A percentile compares a stretch with the other conserved stretches of the same genome.
These are phyloP conservation scores for Candida odintsovae DNA, from an alignment of 805 yeast genomes.

Conservation along the genomic window DNA sequence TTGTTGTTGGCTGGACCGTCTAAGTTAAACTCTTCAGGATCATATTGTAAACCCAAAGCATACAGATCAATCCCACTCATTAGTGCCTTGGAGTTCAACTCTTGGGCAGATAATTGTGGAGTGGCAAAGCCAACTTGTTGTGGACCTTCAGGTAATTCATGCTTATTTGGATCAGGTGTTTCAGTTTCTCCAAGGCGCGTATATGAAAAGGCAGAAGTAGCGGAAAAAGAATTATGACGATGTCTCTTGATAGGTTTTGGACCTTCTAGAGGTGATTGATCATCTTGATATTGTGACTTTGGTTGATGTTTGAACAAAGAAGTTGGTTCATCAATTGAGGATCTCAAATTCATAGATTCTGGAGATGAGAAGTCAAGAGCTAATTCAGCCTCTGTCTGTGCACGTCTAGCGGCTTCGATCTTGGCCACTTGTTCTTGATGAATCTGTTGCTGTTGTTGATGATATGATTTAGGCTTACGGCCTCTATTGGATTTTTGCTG, in stretches of 20 bases:
- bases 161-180: neutral
- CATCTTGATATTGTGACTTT: neutral
- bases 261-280: neutral
- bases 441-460: neutral
- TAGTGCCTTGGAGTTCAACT: constrained; percentile 29
- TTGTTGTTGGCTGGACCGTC: constrained; percentile 15
- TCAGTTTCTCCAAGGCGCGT: constrained; percentile 12
- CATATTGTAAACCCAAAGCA: constrained; percentile 30
- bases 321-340: neutral
- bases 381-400: neutral
- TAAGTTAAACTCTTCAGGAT: constrained; percentile 16
- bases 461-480: neutral
- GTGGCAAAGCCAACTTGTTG: constrained; percentile 76
- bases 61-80: constrained; percentile 33
- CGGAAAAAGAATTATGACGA: constrained; percentile 41
- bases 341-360: neutral
- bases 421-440: neutral
- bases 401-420: neutral
- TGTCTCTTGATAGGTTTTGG: constrained; percentile 20
- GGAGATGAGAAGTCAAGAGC: neutral
- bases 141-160: constrained; percentile 40
- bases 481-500: neutral
- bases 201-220: constrained; percentile 34
- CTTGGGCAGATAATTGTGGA: constrained; percentile 60
- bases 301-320: neutral